A percentile compares a stretch with the other conserved stretches of the same genome.
phyloP scores from a whole-genome alignment of 2,329 filamentous ascomycete genomes.

The Calycina herbarum region DNA sequence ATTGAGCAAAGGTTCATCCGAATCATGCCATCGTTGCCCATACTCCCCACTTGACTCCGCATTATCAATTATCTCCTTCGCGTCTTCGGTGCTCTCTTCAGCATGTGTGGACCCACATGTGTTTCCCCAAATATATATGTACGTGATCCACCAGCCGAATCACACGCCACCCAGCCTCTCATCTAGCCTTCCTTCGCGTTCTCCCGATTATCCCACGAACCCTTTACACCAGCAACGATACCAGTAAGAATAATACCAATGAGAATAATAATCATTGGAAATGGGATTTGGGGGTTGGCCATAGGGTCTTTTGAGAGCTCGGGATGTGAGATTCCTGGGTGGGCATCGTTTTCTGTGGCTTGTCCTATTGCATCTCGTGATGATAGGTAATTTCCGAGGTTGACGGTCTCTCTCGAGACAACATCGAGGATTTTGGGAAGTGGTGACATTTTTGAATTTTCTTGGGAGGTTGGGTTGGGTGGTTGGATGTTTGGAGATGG shows the following conservation, averaged over 20 bases:
- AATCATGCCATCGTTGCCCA: neutral
- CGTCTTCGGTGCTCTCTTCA: neutral
- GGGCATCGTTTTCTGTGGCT: neutral
- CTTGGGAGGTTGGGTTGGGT: neutral
- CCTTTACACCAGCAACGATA: neutral
- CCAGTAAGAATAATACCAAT: neutral
- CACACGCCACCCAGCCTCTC: neutral
- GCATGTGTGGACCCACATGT: neutral
- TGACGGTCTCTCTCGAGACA: neutral
- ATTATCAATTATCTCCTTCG: neutral
- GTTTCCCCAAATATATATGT: neutral
- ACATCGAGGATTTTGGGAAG: neutral
- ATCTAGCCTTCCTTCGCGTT: neutral
- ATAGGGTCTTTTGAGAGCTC: neutral
- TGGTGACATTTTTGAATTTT: neutral
- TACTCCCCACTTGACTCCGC: neutral
- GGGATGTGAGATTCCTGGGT: neutral
- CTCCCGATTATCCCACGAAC: neutral
- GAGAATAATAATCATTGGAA: neutral
- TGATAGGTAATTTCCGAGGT: neutral
- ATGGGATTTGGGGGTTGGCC: neutral
- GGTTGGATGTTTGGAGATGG: neutral
- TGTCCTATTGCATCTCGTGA: conserved; percentile 1
- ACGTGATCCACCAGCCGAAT: neutral
- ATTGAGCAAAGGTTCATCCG: neutral